Conservation (phyloP, 1,284 basidiomycete species). For the Leccinum fallax region DNA sequence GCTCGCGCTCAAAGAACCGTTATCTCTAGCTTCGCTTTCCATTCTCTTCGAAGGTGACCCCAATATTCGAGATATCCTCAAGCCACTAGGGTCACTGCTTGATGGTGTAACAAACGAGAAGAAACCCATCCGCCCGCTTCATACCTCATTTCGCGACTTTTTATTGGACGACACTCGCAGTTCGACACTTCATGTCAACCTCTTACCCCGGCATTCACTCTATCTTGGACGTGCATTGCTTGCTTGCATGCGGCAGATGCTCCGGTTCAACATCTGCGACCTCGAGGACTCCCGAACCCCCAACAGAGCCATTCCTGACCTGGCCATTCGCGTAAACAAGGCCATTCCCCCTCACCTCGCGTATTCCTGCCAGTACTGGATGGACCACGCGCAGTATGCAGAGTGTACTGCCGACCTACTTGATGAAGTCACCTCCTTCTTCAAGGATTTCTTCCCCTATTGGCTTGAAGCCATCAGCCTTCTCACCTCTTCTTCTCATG, state of each 20-base stretch:
- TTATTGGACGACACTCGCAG: constrained; percentile 18
- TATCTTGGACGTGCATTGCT: constrained; percentile 17
- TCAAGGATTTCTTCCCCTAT: constrained; percentile 22
- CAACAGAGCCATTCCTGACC: constrained; percentile 9
- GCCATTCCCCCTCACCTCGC: constrained; percentile 14
- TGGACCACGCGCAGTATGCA: constrained; percentile 15
- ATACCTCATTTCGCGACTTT: constrained; percentile 24
- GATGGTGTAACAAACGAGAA: constrained; percentile 17
- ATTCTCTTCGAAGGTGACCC: constrained; percentile 11
- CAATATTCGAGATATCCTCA: constrained; percentile 21
- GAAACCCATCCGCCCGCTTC: constrained; percentile 23
- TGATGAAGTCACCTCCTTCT: constrained; percentile 19
- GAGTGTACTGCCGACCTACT: constrained; percentile 18
- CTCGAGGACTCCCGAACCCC: constrained; percentile 22
- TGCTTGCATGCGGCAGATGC: constrained; percentile 15
- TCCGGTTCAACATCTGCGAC: constrained; percentile 25
- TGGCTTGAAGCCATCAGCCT: constrained; percentile 28
- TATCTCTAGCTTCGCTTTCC: constrained; percentile 17
- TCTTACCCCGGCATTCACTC: constrained; percentile 17
- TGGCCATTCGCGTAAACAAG: constrained; percentile 1
- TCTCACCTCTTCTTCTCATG: constrained; percentile 13
- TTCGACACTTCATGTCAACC: constrained; percentile 18
- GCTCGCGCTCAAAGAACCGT: constrained; percentile 21
- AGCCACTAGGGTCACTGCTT: constrained; percentile 22
- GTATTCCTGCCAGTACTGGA: constrained; percentile 26